Conservation (phyloP, 2,329 filamentous ascomycete genomes). For the Pochonia chlamydosporia region DNA sequence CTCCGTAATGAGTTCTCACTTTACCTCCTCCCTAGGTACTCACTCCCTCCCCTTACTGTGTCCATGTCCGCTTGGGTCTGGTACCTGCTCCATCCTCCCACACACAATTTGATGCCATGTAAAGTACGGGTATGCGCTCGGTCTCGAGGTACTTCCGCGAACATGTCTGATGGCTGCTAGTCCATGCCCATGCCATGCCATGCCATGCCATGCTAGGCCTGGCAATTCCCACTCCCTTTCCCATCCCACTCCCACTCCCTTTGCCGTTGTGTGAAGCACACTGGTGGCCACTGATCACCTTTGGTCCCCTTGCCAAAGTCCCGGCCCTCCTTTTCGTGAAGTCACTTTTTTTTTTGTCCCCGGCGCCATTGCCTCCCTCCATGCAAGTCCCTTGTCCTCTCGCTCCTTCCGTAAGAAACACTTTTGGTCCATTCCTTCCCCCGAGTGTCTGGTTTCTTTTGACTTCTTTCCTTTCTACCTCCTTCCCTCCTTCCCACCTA, state of each 20-base stretch:
- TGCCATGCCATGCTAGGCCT: too few relatives aligned
- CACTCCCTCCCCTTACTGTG: too few relatives aligned
- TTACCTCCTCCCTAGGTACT: too few relatives aligned
- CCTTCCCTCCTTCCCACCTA: slow-evolving; percentile 5
- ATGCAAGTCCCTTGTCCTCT: slow-evolving; percentile 4
- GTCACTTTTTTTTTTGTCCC: neutral
- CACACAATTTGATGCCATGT: neutral
- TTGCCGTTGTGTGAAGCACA: neutral
- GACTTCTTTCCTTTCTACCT: slow-evolving; percentile 7
- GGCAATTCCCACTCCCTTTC: neutral
- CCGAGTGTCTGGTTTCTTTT: slow-evolving; percentile 9
- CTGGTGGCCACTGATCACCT: slow-evolving; percentile 7
- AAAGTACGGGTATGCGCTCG: neutral
- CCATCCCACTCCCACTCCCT: neutral
- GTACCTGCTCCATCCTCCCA: neutral
- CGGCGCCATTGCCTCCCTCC: slow-evolving; percentile 5
- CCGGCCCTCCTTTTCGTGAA: slow-evolving; percentile 9
- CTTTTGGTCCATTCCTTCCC: slow-evolving; percentile 9
- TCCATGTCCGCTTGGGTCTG: too few relatives aligned
- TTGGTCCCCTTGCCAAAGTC: slow-evolving; percentile 7
- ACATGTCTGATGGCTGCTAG: neutral
- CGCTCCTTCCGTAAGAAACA: slow-evolving; percentile 9
- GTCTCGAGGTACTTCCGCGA: neutral
- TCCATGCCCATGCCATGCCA: neutral
- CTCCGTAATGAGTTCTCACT: too few relatives aligned